Percentiles rank a stretch among this genome's conserved stretches.
These are phyloP conservation scores for Pseudocercospora crystallina DNA, from an alignment of 2,329 filamentous ascomycete species.

Conservation along the genomic window DNA sequence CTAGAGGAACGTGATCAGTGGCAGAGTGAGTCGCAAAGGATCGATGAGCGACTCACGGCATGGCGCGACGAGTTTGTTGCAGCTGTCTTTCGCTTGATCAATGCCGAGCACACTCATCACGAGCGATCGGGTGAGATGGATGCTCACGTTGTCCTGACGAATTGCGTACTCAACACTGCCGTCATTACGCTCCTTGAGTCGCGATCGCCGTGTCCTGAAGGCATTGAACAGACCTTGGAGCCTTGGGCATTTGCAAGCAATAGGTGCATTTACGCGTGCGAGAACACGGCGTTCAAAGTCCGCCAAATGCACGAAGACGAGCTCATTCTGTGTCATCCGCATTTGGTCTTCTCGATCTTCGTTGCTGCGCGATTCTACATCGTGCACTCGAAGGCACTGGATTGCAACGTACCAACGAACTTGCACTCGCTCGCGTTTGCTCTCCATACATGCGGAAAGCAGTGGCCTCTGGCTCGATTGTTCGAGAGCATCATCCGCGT, in stretches of 20 bases:
- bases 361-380: conserved; percentile 31
- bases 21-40: conserved; percentile 27
- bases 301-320: conserved; percentile 25
- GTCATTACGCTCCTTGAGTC: conserved; percentile 30
- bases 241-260: conserved; percentile 33
- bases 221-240: conserved; percentile 26
- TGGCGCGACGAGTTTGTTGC: conserved; percentile 30
- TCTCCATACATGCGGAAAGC: conserved; percentile 28
- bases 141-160: conserved; percentile 27
- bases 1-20: conserved; percentile 26
- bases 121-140: conserved; percentile 24
- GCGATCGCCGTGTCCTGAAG: conserved; percentile 22
- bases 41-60: conserved; percentile 27
- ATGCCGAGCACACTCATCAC: conserved; percentile 19
- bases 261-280: conserved; percentile 31
- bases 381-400: conserved; percentile 31
- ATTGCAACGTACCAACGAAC: conserved; percentile 26
- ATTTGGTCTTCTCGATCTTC: conserved; percentile 30
- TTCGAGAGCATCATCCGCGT: conserved; percentile 30
- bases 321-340: conserved; percentile 27
- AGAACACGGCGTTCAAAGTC: conserved; percentile 29
- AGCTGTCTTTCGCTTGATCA: conserved; percentile 18
- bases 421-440: conserved; percentile 29
- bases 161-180: conserved; percentile 31
- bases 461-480: conserved; percentile 27